Percentiles rank a stretch among this genome's conserved stretches.
Conservation (phyloP, 179 eudicot genomes). For the Actinidia arguta region DNA sequence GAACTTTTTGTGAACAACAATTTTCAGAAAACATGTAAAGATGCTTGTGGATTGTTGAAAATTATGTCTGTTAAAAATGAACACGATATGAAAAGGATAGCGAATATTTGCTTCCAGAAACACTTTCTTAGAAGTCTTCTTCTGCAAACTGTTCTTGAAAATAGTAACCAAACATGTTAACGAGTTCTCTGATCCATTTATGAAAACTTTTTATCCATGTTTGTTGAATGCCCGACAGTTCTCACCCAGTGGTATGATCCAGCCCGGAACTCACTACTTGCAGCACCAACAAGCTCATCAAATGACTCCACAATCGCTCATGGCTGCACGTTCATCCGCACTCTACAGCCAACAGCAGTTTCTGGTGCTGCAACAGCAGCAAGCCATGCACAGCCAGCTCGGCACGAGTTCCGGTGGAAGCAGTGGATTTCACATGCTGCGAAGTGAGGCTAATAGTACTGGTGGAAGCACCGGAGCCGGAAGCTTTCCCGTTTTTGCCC, state of each 20-base stretch:
- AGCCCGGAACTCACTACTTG: constrained; percentile 43
- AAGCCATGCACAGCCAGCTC: constrained; percentile 51
- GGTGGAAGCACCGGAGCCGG: constrained; percentile 31
- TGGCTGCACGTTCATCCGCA: constrained; percentile 61
- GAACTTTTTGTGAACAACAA: no score
- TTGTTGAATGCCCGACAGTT: constrained; percentile 25
- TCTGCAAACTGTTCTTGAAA: no score
- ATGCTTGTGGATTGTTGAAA: no score
- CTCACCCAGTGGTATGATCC: constrained; percentile 37
- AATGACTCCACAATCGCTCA: constrained; percentile 50
- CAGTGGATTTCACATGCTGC: constrained; percentile 50
- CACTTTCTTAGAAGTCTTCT: no score
- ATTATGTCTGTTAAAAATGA: no score
- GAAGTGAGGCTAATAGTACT: constrained; percentile 37
- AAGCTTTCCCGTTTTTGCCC: constrained; percentile 36
- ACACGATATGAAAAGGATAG: no score
- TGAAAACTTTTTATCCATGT: neutral
- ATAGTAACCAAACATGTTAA: no score
- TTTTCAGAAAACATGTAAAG: no score
- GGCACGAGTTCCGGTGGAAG: constrained; percentile 54
- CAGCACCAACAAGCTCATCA: constrained; percentile 59
- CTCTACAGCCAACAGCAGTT: constrained; percentile 50
- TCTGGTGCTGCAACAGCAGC: constrained; percentile 48
- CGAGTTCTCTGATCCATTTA: no score
- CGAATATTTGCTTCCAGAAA: no score